Evolutionary conservation across 2,329 filamentous ascomycete genomes (phyloP).

Genomic region (Phialophora macrospora): DNA sequence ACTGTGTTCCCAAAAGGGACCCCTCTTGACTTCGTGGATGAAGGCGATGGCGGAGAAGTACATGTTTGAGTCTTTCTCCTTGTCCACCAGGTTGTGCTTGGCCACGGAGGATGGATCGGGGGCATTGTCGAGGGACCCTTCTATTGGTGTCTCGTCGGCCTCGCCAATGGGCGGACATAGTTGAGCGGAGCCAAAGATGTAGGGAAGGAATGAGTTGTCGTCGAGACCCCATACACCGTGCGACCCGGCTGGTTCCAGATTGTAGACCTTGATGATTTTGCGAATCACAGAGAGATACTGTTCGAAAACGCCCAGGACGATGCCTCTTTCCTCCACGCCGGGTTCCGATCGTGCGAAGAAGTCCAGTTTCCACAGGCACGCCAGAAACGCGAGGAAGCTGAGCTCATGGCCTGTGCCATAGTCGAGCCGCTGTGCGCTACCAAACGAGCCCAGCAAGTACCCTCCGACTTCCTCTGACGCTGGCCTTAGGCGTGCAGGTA

Average conservation of each 20-base stretch:
- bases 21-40: slow-evolving; percentile 95
- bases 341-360: slow-evolving; percentile 62
- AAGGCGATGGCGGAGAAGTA: slow-evolving; percentile 97
- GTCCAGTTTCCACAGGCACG: slow-evolving; percentile 86
- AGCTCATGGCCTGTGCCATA: slow-evolving; percentile 97
- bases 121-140: slow-evolving; percentile 74
- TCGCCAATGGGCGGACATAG: slow-evolving; percentile 74
- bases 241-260: slow-evolving; percentile 89
- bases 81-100: slow-evolving; percentile 67
- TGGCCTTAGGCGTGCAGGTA: slow-evolving; percentile 57
- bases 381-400: slow-evolving; percentile 90
- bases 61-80: slow-evolving; percentile 72
- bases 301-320: slow-evolving; percentile 82
- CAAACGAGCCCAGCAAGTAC: slow-evolving; percentile 86
- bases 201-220: slow-evolving; percentile 91
- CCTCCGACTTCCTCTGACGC: slow-evolving; percentile 69
- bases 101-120: slow-evolving; percentile 74
- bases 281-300: slow-evolving; percentile 84
- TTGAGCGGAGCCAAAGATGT: slow-evolving; percentile 94
- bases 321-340: slow-evolving; percentile 71
- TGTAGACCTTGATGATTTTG: slow-evolving; percentile 85
- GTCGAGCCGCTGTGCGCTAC: slow-evolving; percentile 85
- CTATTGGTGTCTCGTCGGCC: slow-evolving; percentile 68
- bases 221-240: slow-evolving; percentile 99
- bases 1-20: slow-evolving; percentile 94